phyloP scores from a whole-genome alignment of 176 grass and related monocot species.

The bread wheat (Triticum aestivum) region IWGSC_CS_RefSeq_v2.1 NC_057808.1:348116993-348117492 shows the following conservation, averaged over 20 bases:
- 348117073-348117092: no score
- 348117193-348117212: neutral
- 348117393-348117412: neutral
- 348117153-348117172: no score
- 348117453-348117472: neutral
- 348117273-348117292: neutral
- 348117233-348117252: neutral
- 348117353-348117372: neutral
- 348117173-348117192: neutral
- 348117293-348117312: neutral
- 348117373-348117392: neutral
- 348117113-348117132: no score
- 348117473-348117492: no score
- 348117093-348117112: no score
- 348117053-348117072: no score
- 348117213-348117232: neutral
- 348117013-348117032: no score
- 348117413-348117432: neutral
- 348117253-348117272: neutral
- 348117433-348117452: neutral
- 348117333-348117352: neutral
- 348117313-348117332: neutral
- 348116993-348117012: no score
- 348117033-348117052: no score
- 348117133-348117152: no score